These are phyloP conservation scores for Cryomyces minteri DNA, from an alignment of 495 filamentous ascomycete genomes.

Conservation along the genomic window DNA sequence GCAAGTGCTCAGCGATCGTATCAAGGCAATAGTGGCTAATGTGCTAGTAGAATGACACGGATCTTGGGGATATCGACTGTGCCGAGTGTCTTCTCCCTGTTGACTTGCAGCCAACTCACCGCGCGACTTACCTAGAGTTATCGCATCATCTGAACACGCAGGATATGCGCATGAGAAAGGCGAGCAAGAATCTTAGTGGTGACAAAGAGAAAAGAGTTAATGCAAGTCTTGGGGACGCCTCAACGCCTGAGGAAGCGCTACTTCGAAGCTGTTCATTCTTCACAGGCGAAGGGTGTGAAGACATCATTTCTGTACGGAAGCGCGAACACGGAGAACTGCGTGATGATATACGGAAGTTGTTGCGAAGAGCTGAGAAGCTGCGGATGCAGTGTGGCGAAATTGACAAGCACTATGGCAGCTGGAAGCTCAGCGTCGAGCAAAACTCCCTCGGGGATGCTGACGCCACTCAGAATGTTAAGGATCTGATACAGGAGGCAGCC, in stretches of 20 bases:
- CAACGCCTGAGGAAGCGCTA: conserved; percentile 13
- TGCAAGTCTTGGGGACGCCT: conserved; percentile 2
- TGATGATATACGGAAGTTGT: too few relatives aligned
- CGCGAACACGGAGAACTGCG: too few relatives aligned
- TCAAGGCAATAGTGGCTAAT: not conserved
- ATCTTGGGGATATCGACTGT: conserved; percentile 7
- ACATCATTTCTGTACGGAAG: too few relatives aligned
- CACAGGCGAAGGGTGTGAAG: too few relatives aligned
- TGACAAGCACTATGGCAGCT: too few relatives aligned
- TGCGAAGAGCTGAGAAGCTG: too few relatives aligned
- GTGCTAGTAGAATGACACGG: conserved; percentile 5
- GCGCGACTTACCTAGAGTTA: conserved; percentile 12
- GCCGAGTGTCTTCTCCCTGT: conserved; percentile 8
- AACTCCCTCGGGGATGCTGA: conserved; percentile 1
- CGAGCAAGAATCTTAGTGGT: conserved; percentile 2
- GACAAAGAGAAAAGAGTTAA: conserved; percentile 6
- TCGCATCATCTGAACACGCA: conserved; percentile 11
- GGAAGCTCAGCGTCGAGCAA: not conserved
- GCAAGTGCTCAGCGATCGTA: not conserved
- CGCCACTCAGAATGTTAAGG: not conserved
- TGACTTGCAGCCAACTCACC: conserved; percentile 8
- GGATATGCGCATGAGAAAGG: conserved; percentile 13
- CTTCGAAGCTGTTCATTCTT: not conserved
- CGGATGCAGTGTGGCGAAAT: too few relatives aligned
- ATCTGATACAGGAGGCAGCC: not conserved